Evolutionary conservation across 148 eudicot species (phyloP), one percentile per base, ranked within the genome.

Genomic region (Chenopodium berlandieri): DNA sequence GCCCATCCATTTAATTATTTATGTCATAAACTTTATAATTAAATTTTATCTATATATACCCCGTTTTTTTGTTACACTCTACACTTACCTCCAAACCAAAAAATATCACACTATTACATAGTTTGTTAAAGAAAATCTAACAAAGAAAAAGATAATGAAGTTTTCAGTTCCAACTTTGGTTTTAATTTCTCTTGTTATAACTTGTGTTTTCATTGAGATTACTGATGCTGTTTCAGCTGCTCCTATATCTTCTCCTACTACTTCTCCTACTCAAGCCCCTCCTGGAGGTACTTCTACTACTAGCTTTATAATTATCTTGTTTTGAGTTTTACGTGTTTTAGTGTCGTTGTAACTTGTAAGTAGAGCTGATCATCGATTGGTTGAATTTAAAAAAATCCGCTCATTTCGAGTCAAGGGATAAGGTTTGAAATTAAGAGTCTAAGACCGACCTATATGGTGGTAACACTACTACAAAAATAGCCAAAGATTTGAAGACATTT

Each of bases 131-230:
- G 54, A 3, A 56, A 3, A 56, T 56, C 16, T 48, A 48, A 54
- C 16, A 3, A 56, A 56, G 17, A 17, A 14, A 6, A 22, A 23
- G 8, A 73, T 23, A n/a, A 73, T 80, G 75, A 84, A 84, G 37
- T 34, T 75, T 17, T 84, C 86, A 69, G 1, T 84, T 12, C 27
- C 30, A 76, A 64, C 44, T 27, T 13, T 84, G 52, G 19, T 80
- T 62, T 1, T 80, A 1, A 17, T 84, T n/a, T 71, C 86, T 65
- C 10, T 84, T 0, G 67, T 84, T 20, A 4, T 84, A 23, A 22
- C 73, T 23, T 78, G 77, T n/a, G 63, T 20, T 1, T n/a, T 80
- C 27, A 10, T 84, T 80, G 81, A 84, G 46, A 71, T 70, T 71
- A 73, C 23, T 47, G 54, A 80, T 69, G 83, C 86, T 32, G 16